A percentile compares a stretch with the other conserved stretches of the same genome.
Conservation (phyloP, 2,329 filamentous ascomycete genomes). For the Trichophyton benhamiae region DNA sequence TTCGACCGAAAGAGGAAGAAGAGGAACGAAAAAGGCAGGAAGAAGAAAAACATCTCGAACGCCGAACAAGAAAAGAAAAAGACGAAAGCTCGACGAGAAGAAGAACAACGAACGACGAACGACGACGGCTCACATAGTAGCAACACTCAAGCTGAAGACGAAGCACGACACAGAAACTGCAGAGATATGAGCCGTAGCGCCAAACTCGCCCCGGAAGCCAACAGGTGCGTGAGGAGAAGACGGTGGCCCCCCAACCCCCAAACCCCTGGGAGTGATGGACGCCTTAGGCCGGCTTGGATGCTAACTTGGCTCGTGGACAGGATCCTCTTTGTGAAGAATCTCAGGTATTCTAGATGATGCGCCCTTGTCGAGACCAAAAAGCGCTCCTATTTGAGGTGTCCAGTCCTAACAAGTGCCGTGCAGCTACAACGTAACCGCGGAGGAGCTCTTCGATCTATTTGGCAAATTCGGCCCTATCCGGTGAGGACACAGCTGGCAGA, state of each 20-base stretch:
- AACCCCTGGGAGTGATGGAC: no score
- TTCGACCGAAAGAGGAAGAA: not conserved
- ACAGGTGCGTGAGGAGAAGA: constrained; percentile 56
- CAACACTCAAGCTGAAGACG: not conserved
- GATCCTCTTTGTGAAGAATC: constrained; percentile 99
- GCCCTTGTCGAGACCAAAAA: no score
- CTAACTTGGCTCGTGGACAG: constrained; percentile 35
- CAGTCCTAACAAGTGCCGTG: not conserved
- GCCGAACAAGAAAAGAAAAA: not conserved
- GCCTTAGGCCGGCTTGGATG: not conserved
- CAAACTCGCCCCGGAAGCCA: constrained; percentile 99
- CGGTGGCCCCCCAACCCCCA: not conserved
- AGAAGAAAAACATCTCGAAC: not conserved
- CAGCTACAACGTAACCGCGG: constrained; percentile 97
- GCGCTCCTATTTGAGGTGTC: not conserved
- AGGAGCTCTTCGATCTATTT: constrained; percentile 97
- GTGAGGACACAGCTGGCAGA: constrained; percentile 40
- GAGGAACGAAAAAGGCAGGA: not conserved
- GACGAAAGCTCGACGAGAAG: not conserved
- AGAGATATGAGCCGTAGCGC: constrained; percentile 88
- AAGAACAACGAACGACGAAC: not conserved
- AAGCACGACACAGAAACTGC: not conserved
- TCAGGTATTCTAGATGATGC: constrained; percentile 50
- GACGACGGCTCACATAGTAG: no score
- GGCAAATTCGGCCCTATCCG: constrained; percentile 92